These are phyloP conservation scores for Ensete glaucum DNA, from an alignment of 176 grass and related monocot species.

Conservation along the genomic window DNA sequence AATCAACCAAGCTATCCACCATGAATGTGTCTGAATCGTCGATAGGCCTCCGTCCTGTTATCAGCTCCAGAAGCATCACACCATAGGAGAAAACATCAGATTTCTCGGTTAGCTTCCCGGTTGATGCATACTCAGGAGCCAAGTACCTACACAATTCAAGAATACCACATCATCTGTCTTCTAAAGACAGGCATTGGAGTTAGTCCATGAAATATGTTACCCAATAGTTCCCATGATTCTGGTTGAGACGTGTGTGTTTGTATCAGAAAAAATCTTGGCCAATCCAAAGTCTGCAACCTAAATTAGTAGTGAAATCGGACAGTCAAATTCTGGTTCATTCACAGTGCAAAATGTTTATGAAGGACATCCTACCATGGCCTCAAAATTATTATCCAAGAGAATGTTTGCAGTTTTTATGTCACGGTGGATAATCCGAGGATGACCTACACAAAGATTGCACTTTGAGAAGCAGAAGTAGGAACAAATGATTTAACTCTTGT, in stretches of 20 bases:
- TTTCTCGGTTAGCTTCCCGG: conserved; percentile 88
- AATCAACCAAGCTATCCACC: conserved; percentile 92
- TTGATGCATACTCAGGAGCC: conserved; percentile 92
- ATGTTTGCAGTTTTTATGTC: conserved; percentile 96
- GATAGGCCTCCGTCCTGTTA: conserved; percentile 67
- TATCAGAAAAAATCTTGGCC: conserved; percentile 76
- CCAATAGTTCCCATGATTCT: conserved; percentile 98
- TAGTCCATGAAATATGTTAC: conserved; percentile 16
- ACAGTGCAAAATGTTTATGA: background rate
- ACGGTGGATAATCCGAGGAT: conserved; percentile 90
- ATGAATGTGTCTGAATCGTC: conserved; percentile 38
- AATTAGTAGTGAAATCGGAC: background rate
- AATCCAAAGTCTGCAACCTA: conserved; percentile 94
- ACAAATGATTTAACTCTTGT: background rate
- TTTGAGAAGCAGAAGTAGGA: background rate
- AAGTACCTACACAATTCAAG: conserved; percentile 40
- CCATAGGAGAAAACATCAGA: conserved; percentile 97
- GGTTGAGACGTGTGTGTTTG: conserved; percentile 89
- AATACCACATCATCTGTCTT: background rate
- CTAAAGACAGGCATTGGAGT: too few relatives aligned
- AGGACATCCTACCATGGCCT: conserved; percentile 49
- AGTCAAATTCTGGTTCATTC: background rate
- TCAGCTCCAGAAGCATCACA: conserved; percentile 92
- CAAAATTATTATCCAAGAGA: conserved; percentile 82
- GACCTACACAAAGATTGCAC: conserved; percentile 32